Evolutionary conservation across 495 filamentous ascomycete species (phyloP).

Genomic region (Penicillium diatomitis): DNA sequence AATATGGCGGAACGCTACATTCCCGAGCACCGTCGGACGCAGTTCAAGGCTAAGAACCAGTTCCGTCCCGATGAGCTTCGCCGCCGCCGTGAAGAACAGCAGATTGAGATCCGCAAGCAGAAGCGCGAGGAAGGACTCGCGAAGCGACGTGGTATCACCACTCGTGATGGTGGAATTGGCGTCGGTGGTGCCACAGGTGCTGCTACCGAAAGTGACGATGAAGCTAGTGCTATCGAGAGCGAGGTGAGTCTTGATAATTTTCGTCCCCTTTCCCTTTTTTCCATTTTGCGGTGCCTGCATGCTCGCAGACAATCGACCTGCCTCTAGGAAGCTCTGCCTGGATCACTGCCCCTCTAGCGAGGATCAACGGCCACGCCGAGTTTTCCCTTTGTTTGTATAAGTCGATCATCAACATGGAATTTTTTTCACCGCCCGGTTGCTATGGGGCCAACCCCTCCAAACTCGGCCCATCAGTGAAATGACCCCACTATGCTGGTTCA

Average conservation of each 20-base stretch:
- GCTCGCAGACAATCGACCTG: background rate
- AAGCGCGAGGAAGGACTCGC: conserved; percentile 98
- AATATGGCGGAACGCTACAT: conserved; percentile 98
- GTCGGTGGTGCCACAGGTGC: conserved; percentile 80
- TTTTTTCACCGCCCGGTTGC: conserved; percentile 37
- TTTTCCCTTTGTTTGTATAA: conserved; percentile 18
- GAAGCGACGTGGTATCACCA: conserved; percentile 89
- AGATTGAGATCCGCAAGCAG: conserved; percentile 96
- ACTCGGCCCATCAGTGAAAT: conserved; percentile 10
- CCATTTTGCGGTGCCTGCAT: background rate
- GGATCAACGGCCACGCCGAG: background rate
- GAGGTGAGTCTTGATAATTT: conserved; percentile 61
- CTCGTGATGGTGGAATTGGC: conserved; percentile 59
- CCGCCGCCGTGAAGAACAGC: conserved; percentile 96
- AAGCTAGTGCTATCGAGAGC: conserved; percentile 83
- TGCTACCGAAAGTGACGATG: conserved; percentile 94
- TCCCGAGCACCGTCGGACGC: conserved; percentile 95
- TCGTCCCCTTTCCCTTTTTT: conserved; percentile 7
- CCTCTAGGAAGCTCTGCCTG: no score
- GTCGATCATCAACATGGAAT: conserved; percentile 27
- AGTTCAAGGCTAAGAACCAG: conserved; percentile 97
- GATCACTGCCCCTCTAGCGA: no score
- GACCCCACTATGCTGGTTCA: conserved; percentile 8
- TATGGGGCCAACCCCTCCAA: conserved; percentile 22
- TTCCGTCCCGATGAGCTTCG: conserved; percentile 99